phyloP scores from a whole-genome alignment of 139 green algal species.

The Limnomonas spitsbergensis region DNA sequence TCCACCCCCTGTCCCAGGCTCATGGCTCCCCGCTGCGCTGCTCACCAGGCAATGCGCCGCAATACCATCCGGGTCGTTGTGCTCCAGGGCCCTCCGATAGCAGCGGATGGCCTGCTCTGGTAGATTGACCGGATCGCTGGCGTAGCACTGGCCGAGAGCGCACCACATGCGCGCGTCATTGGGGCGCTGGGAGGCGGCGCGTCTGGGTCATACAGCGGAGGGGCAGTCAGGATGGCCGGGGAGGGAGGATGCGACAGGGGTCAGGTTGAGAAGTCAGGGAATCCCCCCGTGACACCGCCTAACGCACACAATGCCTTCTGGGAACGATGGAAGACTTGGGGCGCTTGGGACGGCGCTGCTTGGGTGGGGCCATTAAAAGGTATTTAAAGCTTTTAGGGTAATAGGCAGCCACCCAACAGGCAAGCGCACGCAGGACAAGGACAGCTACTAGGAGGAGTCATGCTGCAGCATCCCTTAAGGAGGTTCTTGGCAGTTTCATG shows the following conservation, averaged over 20 bases:
- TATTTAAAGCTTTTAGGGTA: too few relatives aligned
- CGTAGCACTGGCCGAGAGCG: conserved; percentile 93
- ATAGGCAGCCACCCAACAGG: too few relatives aligned
- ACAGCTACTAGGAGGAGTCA: too few relatives aligned
- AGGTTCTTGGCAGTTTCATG: too few relatives aligned
- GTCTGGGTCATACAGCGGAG: conserved; percentile 29
- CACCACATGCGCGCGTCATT: conserved; percentile 96
- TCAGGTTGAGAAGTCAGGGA: not conserved
- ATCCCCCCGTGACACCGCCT: not conserved
- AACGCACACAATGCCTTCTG: conserved; percentile 62
- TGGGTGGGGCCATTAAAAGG: too few relatives aligned
- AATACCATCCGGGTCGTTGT: conserved; percentile 82
- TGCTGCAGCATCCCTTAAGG: too few relatives aligned
- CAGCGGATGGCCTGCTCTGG: conserved; percentile 71
- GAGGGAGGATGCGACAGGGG: not conserved
- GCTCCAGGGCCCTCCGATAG: conserved; percentile 74
- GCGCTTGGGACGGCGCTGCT: too few relatives aligned
- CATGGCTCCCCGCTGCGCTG: not conserved
- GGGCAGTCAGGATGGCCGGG: not conserved
- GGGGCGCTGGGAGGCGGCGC: conserved; percentile 74
- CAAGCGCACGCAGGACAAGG: too few relatives aligned
- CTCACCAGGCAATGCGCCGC: conserved; percentile 72
- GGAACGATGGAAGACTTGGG: conserved; percentile 76
- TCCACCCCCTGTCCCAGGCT: not conserved
- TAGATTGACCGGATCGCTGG: conserved; percentile 40